phyloP scores from a whole-genome alignment of 2,329 filamentous ascomycete species.

The Hyphodiscus sp. region DNA sequence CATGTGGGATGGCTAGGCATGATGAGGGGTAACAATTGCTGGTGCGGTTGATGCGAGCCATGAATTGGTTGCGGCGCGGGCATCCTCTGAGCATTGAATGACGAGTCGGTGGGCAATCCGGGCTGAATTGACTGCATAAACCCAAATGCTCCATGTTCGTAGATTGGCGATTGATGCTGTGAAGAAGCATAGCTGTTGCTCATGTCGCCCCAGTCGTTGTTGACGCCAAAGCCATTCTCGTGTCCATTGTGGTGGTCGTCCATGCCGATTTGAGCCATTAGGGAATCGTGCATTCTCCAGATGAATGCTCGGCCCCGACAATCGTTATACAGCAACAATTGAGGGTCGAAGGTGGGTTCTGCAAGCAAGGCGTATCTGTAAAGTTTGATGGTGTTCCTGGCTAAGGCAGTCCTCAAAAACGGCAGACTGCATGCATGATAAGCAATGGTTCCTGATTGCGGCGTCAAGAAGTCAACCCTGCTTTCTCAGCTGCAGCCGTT shows the following conservation, averaged over 20 bases:
- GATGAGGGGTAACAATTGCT: constrained; percentile 62
- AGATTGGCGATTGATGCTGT: constrained; percentile 64
- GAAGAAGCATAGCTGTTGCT: constrained; percentile 34
- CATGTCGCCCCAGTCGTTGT: constrained; percentile 51
- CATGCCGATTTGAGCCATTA: constrained; percentile 31
- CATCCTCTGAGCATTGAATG: constrained; percentile 41
- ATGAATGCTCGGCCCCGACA: constrained; percentile 10
- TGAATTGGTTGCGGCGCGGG: constrained; percentile 48
- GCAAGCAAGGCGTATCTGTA: constrained; percentile 16
- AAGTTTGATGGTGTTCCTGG: constrained; percentile 28
- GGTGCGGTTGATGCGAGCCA: constrained; percentile 42
- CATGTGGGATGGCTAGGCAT: constrained; percentile 63
- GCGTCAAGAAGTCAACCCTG: constrained; percentile 28
- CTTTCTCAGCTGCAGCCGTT: constrained; percentile 25
- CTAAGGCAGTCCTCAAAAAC: constrained; percentile 30
- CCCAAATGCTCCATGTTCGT: constrained; percentile 59
- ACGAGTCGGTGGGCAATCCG: constrained; percentile 54
- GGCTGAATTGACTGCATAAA: constrained; percentile 54
- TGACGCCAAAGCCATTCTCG: constrained; percentile 35
- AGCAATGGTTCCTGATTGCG: constrained; percentile 29
- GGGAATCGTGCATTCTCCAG: constrained; percentile 31
- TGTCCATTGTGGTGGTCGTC: constrained; percentile 28
- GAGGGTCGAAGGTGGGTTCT: constrained; percentile 15
- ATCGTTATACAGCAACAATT: constrained; percentile 16
- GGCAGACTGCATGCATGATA: constrained; percentile 33